A percentile compares a stretch with the other conserved stretches of the same genome.
Conservation (phyloP, 2,329 filamentous ascomycete species). For the Lomentospora prolificans region DNA sequence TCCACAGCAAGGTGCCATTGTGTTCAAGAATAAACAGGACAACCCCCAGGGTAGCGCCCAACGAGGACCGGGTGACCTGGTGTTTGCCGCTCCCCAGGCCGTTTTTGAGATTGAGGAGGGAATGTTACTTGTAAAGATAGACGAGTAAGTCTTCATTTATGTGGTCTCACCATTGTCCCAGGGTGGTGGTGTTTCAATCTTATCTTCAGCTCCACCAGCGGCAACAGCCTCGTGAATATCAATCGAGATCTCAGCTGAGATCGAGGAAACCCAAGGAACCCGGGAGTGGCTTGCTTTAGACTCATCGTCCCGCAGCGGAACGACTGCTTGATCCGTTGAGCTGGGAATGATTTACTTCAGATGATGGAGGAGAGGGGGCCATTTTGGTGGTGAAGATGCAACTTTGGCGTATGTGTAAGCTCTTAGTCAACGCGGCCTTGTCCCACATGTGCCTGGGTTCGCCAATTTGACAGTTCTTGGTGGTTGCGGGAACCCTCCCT, state of each 20-base stretch:
- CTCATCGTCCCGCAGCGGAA: conserved; percentile 5
- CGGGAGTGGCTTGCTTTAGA: conserved; percentile 7
- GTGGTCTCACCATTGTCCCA: not conserved
- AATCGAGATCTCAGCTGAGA: not conserved
- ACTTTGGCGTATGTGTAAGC: conserved; percentile 8
- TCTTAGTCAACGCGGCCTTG: conserved; percentile 2
- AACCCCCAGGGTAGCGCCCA: no score
- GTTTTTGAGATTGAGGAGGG: no score
- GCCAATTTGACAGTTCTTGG: not conserved
- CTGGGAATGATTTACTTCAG: not conserved
- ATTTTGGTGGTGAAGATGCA: conserved; percentile 1
- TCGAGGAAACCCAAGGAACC: not conserved
- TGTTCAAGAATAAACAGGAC: not conserved
- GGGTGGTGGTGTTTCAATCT: not conserved
- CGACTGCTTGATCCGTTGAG: not conserved
- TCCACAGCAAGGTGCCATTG: not conserved
- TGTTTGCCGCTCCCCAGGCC: no score
- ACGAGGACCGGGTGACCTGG: no score
- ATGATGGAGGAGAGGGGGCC: not conserved
- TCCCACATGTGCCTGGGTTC: not conserved
- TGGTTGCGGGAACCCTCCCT: not conserved
- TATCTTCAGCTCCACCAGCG: conserved; percentile 2
- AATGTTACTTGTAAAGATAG: no score
- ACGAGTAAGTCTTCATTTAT: no score
- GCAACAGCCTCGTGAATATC: not conserved